Evolutionary conservation across 345 rosid genomes (phyloP), one percentile per base, ranked within the genome.

Genomic region (Pistacia vera): DNA sequence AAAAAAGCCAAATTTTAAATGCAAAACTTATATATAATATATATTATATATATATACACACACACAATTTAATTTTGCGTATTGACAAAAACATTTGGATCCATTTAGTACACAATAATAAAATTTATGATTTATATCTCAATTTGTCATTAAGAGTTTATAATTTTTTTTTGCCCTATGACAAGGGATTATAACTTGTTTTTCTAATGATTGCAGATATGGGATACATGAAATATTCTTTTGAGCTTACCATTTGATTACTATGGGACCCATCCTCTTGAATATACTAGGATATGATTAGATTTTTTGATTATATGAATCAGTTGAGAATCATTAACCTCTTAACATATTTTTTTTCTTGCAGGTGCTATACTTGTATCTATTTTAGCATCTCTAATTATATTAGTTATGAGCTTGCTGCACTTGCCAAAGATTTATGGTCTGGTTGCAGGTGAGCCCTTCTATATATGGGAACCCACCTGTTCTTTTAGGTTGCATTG

Each of bases 331-430:
- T 66, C 28, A 41, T 25, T 46, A 14, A 38, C 4, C 56, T 16
- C 25, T 13, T 67, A 25, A 33, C 25, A 22, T 17, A 4, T 73
- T 35, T n/a, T 35, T 36, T 51, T 71, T 78, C 25, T 22, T 22
- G 25, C 75, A 96, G 99, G 98, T 77, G 92, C 98, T 17, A 87
- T 93, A 46, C 76, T 91, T 14, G 92, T 90, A 71, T 91, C 99
- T 25, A 54, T 82, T 72, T 63, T 91, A 77, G 89, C 98, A 66
- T 90, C 92, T 64, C 98, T 97, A 8, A 9, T 88, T 30, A 22
- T 22, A 22, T 22, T 22, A 22, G 25, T 22, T 22, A 74, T 82
- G 81, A 85, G 81, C 81, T 83, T 88, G 74, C 81, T 96, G 79
- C 89, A 86, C 52, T 77, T 93, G 81, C 97, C 95, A 44, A 91